These are phyloP conservation scores for Williopsis jadinii DNA, from an alignment of 1,139 yeast species.

Conservation along the genomic window DNA sequence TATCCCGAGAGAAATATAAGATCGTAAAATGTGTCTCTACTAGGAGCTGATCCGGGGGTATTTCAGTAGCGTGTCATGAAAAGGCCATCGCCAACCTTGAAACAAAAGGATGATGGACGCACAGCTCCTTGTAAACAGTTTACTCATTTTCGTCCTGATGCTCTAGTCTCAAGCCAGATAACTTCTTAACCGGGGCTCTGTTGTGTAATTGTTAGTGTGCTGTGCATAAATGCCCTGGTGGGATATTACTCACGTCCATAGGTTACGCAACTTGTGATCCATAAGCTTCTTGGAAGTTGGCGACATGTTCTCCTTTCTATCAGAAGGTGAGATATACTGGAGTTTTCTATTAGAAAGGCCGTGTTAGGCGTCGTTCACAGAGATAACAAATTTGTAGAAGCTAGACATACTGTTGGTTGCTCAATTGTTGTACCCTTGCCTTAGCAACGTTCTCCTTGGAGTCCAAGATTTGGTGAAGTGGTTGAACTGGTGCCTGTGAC, in stretches of 20 bases:
- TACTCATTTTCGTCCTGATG: background rate
- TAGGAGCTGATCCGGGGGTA: too few relatives aligned
- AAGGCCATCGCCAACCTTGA: too few relatives aligned
- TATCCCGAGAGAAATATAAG: too few relatives aligned
- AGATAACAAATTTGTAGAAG: too few relatives aligned
- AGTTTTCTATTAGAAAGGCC: constrained; percentile 15
- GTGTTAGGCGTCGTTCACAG: too few relatives aligned
- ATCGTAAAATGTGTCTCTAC: too few relatives aligned
- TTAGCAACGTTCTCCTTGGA: constrained; percentile 21
- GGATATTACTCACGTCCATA: constrained; percentile 16
- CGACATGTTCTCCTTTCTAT: constrained; percentile 21
- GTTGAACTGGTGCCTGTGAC: constrained; percentile 20
- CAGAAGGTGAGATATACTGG: constrained; percentile 23
- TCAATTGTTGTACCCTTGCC: constrained; percentile 22
- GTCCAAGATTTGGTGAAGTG: constrained; percentile 22
- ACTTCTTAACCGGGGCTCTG: constrained; percentile 21
- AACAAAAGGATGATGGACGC: too few relatives aligned
- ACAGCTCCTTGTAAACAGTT: too few relatives aligned
- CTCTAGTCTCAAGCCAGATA: constrained; percentile 21
- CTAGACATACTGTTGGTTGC: constrained; percentile 20
- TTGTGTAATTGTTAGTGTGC: constrained; percentile 7
- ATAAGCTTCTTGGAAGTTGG: constrained; percentile 23
- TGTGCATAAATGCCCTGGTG: too few relatives aligned
- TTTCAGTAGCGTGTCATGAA: too few relatives aligned
- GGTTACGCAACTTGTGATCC: constrained; percentile 21